These are phyloP conservation scores for Scheffersomyces amazonensis DNA, from an alignment of 805 yeast species.

Conservation along the genomic window DNA sequence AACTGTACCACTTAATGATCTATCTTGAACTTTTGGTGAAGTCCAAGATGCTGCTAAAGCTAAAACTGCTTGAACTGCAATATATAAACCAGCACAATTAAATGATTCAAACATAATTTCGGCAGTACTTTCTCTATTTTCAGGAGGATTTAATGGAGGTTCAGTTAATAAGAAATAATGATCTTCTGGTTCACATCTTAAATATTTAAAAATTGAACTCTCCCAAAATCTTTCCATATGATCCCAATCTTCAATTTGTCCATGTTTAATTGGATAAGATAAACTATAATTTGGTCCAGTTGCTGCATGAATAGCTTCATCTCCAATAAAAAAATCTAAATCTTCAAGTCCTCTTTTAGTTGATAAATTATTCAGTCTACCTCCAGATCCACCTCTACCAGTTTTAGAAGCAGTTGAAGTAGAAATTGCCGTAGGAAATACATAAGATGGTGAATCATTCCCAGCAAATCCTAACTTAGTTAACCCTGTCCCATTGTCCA, in stretches of 20 bases:
- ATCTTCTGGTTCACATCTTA: slow-evolving; percentile 98
- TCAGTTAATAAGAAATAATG: slow-evolving; percentile 94
- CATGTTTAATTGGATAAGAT: slow-evolving; percentile 92
- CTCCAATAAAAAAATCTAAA: slow-evolving; percentile 91
- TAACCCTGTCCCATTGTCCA: slow-evolving; percentile 98
- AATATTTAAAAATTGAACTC: slow-evolving; percentile 90
- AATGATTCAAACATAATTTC: slow-evolving; percentile 98
- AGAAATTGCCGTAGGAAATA: slow-evolving; percentile 95
- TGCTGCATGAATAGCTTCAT: slow-evolving; percentile 91
- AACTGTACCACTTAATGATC: slow-evolving; percentile 97
- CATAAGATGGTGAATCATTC: slow-evolving; percentile 95
- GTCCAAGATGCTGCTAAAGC: slow-evolving; percentile 99
- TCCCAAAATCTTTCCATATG: slow-evolving; percentile 99
- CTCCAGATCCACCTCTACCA: slow-evolving; percentile 39
- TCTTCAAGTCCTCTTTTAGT: slow-evolving; percentile 90
- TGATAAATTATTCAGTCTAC: slow-evolving; percentile 50
- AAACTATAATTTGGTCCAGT: slow-evolving; percentile 85
- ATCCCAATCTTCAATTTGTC: slow-evolving; percentile 99
- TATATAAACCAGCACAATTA: slow-evolving; percentile 97
- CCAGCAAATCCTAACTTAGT: slow-evolving; percentile 99
- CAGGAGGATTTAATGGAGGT: slow-evolving; percentile 99
- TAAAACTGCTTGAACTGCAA: slow-evolving; percentile 97
- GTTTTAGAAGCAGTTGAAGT: slow-evolving; percentile 55
- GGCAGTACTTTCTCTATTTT: slow-evolving; percentile 97
- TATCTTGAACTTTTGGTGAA: slow-evolving; percentile 87